A percentile compares a stretch with the other conserved stretches of the same genome.
Evolutionary conservation across 2,329 filamentous ascomycete genomes (phyloP).

Genomic region (Fusarium redolens): DNA sequence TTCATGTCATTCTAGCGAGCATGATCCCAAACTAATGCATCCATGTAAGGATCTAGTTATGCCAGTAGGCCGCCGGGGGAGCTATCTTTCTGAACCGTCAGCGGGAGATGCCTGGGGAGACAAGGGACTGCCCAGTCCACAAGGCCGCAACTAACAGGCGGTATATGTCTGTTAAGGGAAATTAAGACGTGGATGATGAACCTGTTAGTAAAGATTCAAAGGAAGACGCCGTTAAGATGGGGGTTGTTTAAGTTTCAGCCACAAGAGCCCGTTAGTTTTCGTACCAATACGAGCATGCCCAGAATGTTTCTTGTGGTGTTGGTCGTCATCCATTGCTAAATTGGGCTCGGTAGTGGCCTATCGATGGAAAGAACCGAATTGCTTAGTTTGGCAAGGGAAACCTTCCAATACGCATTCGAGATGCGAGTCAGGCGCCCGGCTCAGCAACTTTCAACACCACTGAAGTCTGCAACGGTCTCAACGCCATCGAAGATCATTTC

Average conservation of each 20-base stretch:
- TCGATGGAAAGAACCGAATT: not conserved
- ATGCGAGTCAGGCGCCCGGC: not conserved
- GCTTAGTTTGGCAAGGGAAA: not conserved
- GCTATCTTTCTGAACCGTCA: not conserved
- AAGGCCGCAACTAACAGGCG: not conserved
- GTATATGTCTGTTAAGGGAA: not conserved
- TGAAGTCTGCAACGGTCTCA: not conserved
- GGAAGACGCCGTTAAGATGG: not conserved
- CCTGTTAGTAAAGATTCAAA: not conserved
- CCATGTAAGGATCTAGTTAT: not conserved
- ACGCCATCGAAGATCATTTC: not conserved
- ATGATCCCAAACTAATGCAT: not conserved
- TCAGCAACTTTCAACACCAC: not conserved
- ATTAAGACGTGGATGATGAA: not conserved
- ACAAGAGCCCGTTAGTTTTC: not conserved
- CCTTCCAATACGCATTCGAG: not conserved
- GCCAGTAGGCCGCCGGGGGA: slow-evolving; percentile 1
- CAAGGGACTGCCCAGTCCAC: not conserved
- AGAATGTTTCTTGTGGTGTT: not conserved
- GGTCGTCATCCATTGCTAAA: not conserved
- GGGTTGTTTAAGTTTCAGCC: not conserved
- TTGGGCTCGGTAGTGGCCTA: not conserved
- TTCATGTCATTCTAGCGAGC: not conserved
- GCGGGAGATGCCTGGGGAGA: not conserved
- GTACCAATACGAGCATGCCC: not conserved